Percentiles rank a stretch among this genome's conserved stretches.
Evolutionary conservation across 2,329 filamentous ascomycete species (phyloP).

Genomic region (Stemphylium vesicarium): DNA sequence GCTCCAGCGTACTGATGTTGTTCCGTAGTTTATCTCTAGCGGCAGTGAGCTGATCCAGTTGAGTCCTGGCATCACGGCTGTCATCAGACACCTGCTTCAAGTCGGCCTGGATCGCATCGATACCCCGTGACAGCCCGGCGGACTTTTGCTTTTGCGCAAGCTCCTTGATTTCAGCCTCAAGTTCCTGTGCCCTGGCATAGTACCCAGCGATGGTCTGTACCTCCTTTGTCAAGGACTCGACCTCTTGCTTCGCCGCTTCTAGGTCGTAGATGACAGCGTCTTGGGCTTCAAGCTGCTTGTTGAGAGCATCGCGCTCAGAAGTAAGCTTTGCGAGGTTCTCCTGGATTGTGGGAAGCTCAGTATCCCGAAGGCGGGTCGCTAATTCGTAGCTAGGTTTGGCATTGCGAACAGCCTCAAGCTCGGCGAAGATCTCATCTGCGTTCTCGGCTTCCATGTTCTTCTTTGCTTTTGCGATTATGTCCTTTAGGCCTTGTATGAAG

Average conservation of each 20-base stretch:
- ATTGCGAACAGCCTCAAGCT: slow-evolving; percentile 65
- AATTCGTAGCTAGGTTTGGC: slow-evolving; percentile 70
- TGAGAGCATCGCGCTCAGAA: slow-evolving; percentile 47
- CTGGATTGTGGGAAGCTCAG: slow-evolving; percentile 73
- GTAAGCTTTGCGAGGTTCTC: slow-evolving; percentile 65
- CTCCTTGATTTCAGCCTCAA: slow-evolving; percentile 75
- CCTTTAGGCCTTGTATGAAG: slow-evolving; percentile 70
- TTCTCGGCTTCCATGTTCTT: slow-evolving; percentile 67
- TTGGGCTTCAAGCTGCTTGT: slow-evolving; percentile 62
- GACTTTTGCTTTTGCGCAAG: slow-evolving; percentile 78
- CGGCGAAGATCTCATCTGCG: slow-evolving; percentile 66
- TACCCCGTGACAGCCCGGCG: slow-evolving; percentile 67
- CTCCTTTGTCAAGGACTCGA: slow-evolving; percentile 78
- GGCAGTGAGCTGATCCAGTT: slow-evolving; percentile 67
- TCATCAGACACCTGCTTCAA: slow-evolving; percentile 72
- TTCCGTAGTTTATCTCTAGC: slow-evolving; percentile 76
- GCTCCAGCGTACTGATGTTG: slow-evolving; percentile 72
- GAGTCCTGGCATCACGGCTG: slow-evolving; percentile 67
- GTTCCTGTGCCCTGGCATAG: slow-evolving; percentile 72
- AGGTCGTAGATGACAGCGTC: slow-evolving; percentile 69
- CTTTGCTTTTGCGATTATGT: slow-evolving; percentile 56
- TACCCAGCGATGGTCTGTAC: slow-evolving; percentile 77
- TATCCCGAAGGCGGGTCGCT: slow-evolving; percentile 69
- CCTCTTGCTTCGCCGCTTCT: slow-evolving; percentile 71
- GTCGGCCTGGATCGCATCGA: slow-evolving; percentile 84